These are phyloP conservation scores for Candida pini DNA, from an alignment of 805 yeast species.

Conservation along the genomic window DNA sequence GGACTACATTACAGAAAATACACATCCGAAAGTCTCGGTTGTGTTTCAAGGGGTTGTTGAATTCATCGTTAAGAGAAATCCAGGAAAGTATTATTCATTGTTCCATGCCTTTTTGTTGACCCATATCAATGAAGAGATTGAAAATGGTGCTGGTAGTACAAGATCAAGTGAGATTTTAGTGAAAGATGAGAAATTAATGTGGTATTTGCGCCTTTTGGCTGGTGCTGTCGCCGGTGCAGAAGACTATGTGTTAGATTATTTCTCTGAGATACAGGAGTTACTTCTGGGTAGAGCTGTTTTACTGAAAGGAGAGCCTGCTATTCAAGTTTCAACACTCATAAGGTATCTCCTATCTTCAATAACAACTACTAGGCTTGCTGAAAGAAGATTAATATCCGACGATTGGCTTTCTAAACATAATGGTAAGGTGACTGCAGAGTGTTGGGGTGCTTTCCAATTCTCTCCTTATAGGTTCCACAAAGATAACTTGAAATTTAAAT, in stretches of 20 bases:
- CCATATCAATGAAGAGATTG: constrained; percentile 62
- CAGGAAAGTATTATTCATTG: constrained; percentile 38
- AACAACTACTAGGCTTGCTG: constrained; percentile 54
- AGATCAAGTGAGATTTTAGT: constrained; percentile 63
- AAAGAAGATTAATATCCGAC: constrained; percentile 48
- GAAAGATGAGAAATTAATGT: constrained; percentile 70
- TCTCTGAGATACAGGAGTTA: constrained; percentile 42
- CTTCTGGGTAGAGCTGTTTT: constrained; percentile 38
- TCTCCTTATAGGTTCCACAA: constrained; percentile 42
- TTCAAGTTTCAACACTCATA: constrained; percentile 52
- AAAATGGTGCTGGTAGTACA: constrained; percentile 75
- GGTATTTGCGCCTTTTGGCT: constrained; percentile 65
- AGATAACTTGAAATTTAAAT: constrained; percentile 50
- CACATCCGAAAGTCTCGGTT: constrained; percentile 55
- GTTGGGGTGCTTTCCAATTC: constrained; percentile 77
- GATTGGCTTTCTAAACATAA: constrained; percentile 33
- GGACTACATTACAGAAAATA: constrained; percentile 55
- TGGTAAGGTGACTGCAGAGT: constrained; percentile 35
- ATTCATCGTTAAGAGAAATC: constrained; percentile 61
- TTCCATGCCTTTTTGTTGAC: constrained; percentile 41
- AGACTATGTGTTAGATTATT: constrained; percentile 37
- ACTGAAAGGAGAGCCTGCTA: constrained; percentile 55
- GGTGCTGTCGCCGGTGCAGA: constrained; percentile 69
- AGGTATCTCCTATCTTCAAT: constrained; percentile 59
- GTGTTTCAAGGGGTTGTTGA: constrained; percentile 70